These are phyloP conservation scores for Clonostachys rosea DNA, from an alignment of 2,329 filamentous ascomycete genomes.

Conservation along the genomic window DNA sequence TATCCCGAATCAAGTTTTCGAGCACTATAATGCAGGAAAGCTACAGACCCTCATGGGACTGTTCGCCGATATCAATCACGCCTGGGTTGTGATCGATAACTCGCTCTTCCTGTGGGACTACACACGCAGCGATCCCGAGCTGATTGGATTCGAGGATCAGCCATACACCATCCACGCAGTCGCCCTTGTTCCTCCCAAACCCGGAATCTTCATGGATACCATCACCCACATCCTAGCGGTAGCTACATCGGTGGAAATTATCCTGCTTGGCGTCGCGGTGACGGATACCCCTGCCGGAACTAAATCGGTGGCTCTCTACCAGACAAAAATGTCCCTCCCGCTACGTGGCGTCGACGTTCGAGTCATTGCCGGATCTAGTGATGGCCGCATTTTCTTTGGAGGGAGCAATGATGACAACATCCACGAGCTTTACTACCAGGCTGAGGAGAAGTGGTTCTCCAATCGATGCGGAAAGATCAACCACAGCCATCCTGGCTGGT, in stretches of 20 bases:
- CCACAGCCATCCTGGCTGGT: constrained; percentile 73
- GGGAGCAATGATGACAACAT: constrained; percentile 79
- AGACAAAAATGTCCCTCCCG: constrained; percentile 79
- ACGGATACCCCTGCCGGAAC: constrained; percentile 63
- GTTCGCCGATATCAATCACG: constrained; percentile 91
- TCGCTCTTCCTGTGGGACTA: constrained; percentile 98
- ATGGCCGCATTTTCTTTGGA: constrained; percentile 90
- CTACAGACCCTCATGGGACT: constrained; percentile 91
- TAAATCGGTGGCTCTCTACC: constrained; percentile 73
- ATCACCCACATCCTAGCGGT: constrained; percentile 89
- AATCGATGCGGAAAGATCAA: constrained; percentile 84
- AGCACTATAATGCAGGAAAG: constrained; percentile 84
- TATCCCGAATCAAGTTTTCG: constrained; percentile 87
- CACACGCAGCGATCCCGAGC: constrained; percentile 82
- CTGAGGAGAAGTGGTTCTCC: constrained; percentile 96
- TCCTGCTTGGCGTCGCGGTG: constrained; percentile 79
- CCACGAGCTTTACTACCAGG: constrained; percentile 92
- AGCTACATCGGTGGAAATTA: constrained; percentile 79
- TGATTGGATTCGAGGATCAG: constrained; percentile 90
- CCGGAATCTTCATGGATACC: constrained; percentile 79
- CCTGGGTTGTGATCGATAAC: constrained; percentile 95
- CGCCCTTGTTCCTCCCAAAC: constrained; percentile 77
- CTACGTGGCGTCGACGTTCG: constrained; percentile 73
- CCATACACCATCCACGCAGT: constrained; percentile 86
- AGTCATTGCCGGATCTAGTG: constrained; percentile 74